Base-by-base conservation (phyloP, 805 yeast species). In the Metschnikowia hibisci region DNA sequence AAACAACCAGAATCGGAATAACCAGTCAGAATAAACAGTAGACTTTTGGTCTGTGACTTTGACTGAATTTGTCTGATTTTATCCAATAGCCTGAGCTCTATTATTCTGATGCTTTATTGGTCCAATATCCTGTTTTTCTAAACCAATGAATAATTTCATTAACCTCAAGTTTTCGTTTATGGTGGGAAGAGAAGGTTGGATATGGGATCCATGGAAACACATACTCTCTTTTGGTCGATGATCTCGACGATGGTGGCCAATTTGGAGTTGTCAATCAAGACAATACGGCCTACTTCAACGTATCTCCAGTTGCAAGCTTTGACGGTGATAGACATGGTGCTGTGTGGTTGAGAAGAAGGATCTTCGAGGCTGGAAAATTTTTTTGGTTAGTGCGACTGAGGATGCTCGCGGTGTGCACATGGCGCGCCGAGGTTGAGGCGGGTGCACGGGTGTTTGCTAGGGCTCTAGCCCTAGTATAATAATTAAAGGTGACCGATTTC, bases 201-300 rank as follows among this genome's bases (percentile, higher is more conserved):
- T 22, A 11, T 16, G 26, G 11, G 26, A 13, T 11, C 36, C 13
- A 27, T 20, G 26, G 28, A 29, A 26, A 20, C 53, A 82, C 87
- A 71, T 82, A 85, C 98, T 80, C 96, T 87, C 83, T 88, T 90
- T 82, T 93, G 96, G 82, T 93, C 98, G 70, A 93, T 87, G 79
- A 93, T 87, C 82, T 93, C 99, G 68, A 90, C 98, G 67, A 93
- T 84, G 71, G 96, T 78, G 66, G 98, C 99, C 70, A 93, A 82
- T 77, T 88, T 87, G 75, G 84, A 80, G 84, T 81, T 80, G 71
- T 68, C 58, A 71, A 91, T 71, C 69, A 91, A 84, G 73, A 90
- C 96, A 71, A 93, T 87, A 81, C 99, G 96, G 75, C 99, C 99
- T 71, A 90, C 87, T 82, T 91, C 96, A 74, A 93, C 99, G 70